Percentiles rank a stretch among this genome's conserved stretches.
Evolutionary conservation across 2,329 filamentous ascomycete genomes (phyloP).

Genomic region (Aureobasidium pullulans): DNA sequence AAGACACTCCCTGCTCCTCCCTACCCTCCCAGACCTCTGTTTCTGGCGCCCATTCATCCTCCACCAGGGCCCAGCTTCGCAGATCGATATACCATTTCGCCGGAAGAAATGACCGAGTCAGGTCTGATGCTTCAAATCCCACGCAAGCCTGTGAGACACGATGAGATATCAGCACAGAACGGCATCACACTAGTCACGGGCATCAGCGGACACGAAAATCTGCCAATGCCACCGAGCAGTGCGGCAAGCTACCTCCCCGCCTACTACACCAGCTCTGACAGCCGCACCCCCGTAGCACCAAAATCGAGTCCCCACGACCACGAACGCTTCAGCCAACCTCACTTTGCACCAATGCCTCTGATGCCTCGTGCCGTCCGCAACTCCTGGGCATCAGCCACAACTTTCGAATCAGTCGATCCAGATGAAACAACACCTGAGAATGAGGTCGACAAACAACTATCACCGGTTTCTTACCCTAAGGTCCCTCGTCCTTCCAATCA

Average conservation of each 20-base stretch:
- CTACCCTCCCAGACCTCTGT: constrained; percentile 9
- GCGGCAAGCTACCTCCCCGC: constrained; percentile 21
- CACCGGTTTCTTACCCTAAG: constrained; percentile 41
- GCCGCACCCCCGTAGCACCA: constrained; percentile 19
- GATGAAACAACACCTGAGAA: constrained; percentile 41
- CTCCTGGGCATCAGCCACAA: constrained; percentile 28
- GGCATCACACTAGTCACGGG: not conserved
- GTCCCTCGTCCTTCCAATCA: constrained; percentile 41
- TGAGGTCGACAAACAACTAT: constrained; percentile 35
- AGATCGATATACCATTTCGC: constrained; percentile 16
- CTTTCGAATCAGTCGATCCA: constrained; percentile 39
- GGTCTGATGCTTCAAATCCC: constrained; percentile 22
- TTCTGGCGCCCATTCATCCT: constrained; percentile 4
- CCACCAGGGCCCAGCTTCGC: constrained; percentile 11
- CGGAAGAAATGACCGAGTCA: constrained; percentile 17
- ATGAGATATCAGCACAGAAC: constrained; percentile 15
- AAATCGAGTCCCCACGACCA: constrained; percentile 8
- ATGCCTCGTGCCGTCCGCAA: not conserved
- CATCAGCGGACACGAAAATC: constrained; percentile 4
- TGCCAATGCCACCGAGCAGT: constrained; percentile 16
- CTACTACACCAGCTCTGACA: constrained; percentile 27
- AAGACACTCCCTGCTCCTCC: constrained; percentile 8
- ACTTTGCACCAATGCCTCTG: not conserved
- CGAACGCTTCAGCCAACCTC: constrained; percentile 8
- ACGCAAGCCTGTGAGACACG: not conserved